Evolutionary conservation across 2,329 filamentous ascomycete genomes (phyloP).

Genomic region (Cladosporium sphaerospermum): DNA sequence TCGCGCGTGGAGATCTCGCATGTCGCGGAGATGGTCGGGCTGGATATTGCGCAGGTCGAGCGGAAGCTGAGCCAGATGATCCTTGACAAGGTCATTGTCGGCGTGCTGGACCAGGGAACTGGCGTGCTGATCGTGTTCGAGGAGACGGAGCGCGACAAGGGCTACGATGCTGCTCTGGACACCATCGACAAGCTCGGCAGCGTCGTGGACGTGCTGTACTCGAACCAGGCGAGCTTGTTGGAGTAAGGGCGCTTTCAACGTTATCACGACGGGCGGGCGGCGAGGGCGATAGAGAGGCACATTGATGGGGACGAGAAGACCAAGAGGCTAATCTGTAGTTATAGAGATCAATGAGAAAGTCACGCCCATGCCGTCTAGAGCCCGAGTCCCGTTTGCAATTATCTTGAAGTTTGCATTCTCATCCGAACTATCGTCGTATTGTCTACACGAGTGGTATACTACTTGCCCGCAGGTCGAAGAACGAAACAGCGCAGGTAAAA

Average conservation of each 20-base stretch:
- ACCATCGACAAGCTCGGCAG: constrained; percentile 97
- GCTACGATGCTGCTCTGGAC: constrained; percentile 86
- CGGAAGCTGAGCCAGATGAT: constrained; percentile 99
- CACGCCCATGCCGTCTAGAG: too few species aligned
- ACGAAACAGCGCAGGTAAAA: too few species aligned
- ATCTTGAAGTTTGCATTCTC: too few species aligned
- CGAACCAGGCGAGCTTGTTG: constrained; percentile 90
- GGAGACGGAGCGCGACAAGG: constrained; percentile 86
- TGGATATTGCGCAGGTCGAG: constrained; percentile 95
- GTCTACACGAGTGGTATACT: constrained; percentile 12
- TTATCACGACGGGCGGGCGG: neutral
- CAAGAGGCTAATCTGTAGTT: constrained; percentile 1
- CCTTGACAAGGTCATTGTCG: constrained; percentile 96
- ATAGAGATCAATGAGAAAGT: neutral
- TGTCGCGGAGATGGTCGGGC: constrained; percentile 93
- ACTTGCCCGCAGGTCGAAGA: neutral
- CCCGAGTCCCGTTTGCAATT: too few species aligned
- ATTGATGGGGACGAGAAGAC: neutral
- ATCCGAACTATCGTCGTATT: constrained; percentile 2
- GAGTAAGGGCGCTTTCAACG: constrained; percentile 54
- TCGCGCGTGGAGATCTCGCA: constrained; percentile 94
- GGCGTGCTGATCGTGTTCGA: constrained; percentile 96
- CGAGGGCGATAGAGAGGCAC: neutral
- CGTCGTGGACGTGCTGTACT: constrained; percentile 95
- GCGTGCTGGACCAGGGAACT: constrained; percentile 94